Evolutionary conservation across 169 alveolate species (phyloP).

Genomic region (Cyclospora cayetanensis): DNA sequence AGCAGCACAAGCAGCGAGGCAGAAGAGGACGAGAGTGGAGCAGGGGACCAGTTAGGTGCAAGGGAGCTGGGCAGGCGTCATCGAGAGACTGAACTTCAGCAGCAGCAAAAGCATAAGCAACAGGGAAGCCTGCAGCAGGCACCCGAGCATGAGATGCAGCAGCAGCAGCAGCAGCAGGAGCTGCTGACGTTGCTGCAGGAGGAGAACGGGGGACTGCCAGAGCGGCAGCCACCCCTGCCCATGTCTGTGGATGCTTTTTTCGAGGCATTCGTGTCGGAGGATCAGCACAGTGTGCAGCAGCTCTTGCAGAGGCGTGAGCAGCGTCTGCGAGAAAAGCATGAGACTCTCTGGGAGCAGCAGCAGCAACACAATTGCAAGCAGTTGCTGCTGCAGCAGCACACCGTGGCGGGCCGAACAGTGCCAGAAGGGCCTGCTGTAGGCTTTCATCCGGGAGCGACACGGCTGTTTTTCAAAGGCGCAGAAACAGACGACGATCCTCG

Average conservation of each 20-base stretch:
- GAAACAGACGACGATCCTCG: conserved; percentile 15
- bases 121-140: neutral
- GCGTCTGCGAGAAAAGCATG: conserved; percentile 4
- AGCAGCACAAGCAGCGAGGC: neutral
- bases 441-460: conserved; percentile 18
- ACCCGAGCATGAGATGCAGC: neutral
- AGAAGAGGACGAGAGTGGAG: neutral
- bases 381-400: conserved; percentile 49
- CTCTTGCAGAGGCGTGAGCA: conserved; percentile 15
- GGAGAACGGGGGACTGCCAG: conserved; percentile 20
- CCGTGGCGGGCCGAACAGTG: conserved; percentile 14
- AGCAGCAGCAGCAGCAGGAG: neutral
- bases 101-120: neutral
- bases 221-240: neutral
- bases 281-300: neutral
- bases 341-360: conserved; percentile 13
- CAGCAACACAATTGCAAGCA: conserved; percentile 28
- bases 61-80: no score
- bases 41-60: no score
- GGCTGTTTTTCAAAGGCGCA: conserved; percentile 12
- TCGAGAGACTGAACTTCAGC: neutral
- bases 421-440: conserved; percentile 25
- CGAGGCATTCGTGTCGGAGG: neutral
- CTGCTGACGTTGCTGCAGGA: neutral
- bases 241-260: neutral